phyloP scores from a whole-genome alignment of 345 rosid genomes.

The Citrus hindsii region DNA sequence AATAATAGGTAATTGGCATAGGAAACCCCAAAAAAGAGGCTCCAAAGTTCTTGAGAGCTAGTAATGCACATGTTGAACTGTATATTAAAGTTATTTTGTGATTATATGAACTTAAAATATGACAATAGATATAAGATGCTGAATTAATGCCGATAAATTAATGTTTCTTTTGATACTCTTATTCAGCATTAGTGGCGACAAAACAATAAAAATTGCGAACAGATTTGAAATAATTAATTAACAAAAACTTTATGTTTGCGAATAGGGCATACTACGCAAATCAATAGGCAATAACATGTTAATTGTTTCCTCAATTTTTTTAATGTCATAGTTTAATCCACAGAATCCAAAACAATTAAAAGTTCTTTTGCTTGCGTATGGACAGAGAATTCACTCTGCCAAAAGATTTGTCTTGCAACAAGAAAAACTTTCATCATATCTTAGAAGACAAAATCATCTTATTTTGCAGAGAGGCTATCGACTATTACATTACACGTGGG shows the following conservation, averaged over 20 bases:
- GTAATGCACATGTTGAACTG: too few relatives aligned
- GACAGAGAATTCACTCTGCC: conserved; percentile 5
- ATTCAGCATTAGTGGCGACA: not conserved
- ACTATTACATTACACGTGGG: not conserved
- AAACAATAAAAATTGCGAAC: not conserved
- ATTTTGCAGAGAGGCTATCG: not conserved
- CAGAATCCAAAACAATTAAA: not conserved
- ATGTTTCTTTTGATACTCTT: not conserved
- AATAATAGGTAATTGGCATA: not conserved
- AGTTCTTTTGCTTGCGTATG: not conserved
- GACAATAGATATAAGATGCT: not conserved
- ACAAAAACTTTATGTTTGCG: not conserved
- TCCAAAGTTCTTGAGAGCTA: not conserved
- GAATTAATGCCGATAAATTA: not conserved
- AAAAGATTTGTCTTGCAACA: not conserved
- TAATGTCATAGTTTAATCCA: not conserved
- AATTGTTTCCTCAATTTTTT: not conserved
- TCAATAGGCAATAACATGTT: not conserved
- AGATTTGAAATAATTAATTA: not conserved
- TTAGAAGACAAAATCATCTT: not conserved
- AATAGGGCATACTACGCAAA: not conserved
- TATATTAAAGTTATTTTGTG: too few relatives aligned
- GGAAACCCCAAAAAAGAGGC: not conserved
- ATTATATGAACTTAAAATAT: not conserved
- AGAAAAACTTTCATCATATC: not conserved